Evolutionary conservation across 2,329 filamentous ascomycete genomes (phyloP), one percentile per base, ranked within the genome.

Genomic region (Nemania bipapillata): DNA sequence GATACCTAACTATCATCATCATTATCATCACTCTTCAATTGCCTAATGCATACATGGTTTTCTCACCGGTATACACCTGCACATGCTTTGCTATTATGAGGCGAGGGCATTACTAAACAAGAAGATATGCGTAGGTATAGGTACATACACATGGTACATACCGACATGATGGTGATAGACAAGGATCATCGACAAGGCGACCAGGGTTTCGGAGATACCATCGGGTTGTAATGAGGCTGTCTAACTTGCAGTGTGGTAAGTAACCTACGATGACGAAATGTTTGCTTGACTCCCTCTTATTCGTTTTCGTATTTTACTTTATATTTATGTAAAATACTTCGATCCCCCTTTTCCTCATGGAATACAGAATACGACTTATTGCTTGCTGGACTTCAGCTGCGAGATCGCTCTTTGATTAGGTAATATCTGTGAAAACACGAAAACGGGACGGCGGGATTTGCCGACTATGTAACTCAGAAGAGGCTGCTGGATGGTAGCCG

Each of bases 301-400:
- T 70, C 68, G 68, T 70, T 70, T 70, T 70, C 68, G 68, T 70
- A 70, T 70, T 68, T 57, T 35, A 15, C 56, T 22, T 55, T 9
- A 15, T 26, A 50, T 24, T 45, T 45, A 40, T 9, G 15, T 40
- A 40, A 35, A 40, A 17, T 40, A 12, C 9, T 40, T 17, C 3
- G 15, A 40, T 12, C 4, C 30, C 30, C 30, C 30, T 32, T 32
- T n/a, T n/a, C n/a, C n/a, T n/a, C n/a, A n/a, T n/a, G n/a, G n/a
- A n/a, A n/a, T n/a, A n/a, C n/a, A n/a, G n/a, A n/a, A n/a, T 32
- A 32, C 30, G 30, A 32, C 9, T 32, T 32, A 4, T 45, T 17
- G 20, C 12, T 4, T 45, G 11, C 40, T 45, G 4, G 15, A 45
- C n/a, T n/a, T n/a, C n/a, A n/a, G n/a, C n/a, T 45, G 40, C 40